A percentile compares a stretch with the other conserved stretches of the same genome.
These are phyloP conservation scores for Dothideomycetes sp. DNA, from an alignment of 2,329 filamentous ascomycete species.

Conservation along the genomic window DNA sequence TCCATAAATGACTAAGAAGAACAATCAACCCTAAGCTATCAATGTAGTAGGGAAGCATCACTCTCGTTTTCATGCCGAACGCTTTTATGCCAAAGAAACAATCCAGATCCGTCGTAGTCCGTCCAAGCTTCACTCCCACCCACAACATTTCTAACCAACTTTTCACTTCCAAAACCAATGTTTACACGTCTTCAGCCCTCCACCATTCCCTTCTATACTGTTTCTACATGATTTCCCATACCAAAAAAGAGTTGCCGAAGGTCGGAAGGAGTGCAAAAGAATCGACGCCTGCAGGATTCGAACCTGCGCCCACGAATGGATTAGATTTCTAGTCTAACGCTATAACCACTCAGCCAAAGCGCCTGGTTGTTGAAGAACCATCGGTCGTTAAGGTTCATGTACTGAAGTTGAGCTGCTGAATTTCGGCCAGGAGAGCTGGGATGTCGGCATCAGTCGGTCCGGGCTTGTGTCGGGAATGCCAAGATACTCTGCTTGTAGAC, in stretches of 20 bases:
- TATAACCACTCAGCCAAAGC: slow-evolving; percentile 12
- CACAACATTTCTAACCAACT: background rate
- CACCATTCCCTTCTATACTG: background rate
- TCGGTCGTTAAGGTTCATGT: too few species aligned
- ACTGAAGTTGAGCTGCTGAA: too few species aligned
- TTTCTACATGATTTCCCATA: background rate
- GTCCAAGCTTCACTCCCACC: background rate
- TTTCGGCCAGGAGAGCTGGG: too few species aligned
- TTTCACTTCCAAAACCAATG: background rate
- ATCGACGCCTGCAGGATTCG: slow-evolving; percentile 8
- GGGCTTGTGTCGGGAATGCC: too few species aligned
- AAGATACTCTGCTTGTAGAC: too few species aligned
- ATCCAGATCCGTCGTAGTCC: background rate
- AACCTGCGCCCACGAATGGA: slow-evolving; percentile 9
- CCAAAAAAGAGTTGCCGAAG: background rate
- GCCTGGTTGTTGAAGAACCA: background rate
- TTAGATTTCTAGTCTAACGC: slow-evolving; percentile 12
- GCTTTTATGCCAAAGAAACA: background rate
- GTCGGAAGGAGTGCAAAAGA: background rate
- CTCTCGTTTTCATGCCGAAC: background rate
- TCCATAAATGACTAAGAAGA: background rate
- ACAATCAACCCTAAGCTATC: background rate
- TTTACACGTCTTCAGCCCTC: background rate
- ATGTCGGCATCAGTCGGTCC: too few species aligned
- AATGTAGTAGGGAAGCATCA: too few species aligned